Conservation (phyloP, 2,329 filamentous ascomycete genomes). For the Biscogniauxia marginata region DNA sequence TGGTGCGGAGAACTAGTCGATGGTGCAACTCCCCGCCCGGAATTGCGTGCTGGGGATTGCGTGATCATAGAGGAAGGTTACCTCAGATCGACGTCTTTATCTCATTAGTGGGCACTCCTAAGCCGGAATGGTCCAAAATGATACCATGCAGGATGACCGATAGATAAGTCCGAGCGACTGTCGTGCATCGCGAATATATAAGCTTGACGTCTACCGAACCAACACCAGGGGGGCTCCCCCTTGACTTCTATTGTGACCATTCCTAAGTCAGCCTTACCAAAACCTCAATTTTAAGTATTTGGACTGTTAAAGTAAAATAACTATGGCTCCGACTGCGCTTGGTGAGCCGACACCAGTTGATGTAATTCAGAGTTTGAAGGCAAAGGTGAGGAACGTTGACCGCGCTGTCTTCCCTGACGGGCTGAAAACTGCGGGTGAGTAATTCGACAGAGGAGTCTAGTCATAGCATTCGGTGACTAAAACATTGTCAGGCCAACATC, state of each 20-base stretch:
- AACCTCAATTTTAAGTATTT: conserved; percentile 4
- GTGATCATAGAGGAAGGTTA: conserved; percentile 6
- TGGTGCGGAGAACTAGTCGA: conserved; percentile 3
- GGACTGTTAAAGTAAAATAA: conserved; percentile 1
- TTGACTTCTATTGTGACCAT: background rate
- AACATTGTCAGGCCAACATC: conserved; percentile 57
- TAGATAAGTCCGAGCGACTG: background rate
- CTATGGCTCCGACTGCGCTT: conserved; percentile 30
- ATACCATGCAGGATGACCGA: background rate
- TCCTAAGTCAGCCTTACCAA: background rate
- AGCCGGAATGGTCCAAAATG: background rate
- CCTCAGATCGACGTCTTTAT: background rate
- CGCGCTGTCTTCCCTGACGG: conserved; percentile 60
- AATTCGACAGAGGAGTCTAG: background rate
- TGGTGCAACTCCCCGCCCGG: conserved; percentile 17
- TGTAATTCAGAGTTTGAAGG: conserved; percentile 23
- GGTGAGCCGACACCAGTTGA: conserved; percentile 20
- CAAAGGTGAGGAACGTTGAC: conserved; percentile 23
- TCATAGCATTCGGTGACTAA: conserved; percentile 22
- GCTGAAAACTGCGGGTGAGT: conserved; percentile 51
- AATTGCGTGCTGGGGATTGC: conserved; percentile 23
- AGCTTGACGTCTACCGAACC: background rate
- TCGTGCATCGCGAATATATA: background rate
- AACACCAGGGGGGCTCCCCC: background rate
- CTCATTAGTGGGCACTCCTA: background rate